Conservation (phyloP, 306 rosid genomes). For the Psophocarpus tetragonolobus region DNA sequence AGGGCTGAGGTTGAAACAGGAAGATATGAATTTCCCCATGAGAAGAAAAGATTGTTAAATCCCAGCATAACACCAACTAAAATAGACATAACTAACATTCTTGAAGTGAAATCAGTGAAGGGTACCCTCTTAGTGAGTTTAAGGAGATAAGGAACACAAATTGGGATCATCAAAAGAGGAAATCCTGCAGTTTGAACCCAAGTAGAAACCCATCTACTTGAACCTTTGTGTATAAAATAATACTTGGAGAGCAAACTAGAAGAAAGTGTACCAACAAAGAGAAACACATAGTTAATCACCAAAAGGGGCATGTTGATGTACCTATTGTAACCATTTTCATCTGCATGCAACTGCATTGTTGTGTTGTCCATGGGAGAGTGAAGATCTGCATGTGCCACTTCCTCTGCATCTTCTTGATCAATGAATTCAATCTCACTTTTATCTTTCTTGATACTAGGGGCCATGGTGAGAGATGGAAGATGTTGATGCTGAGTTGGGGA, state of each 20-base stretch:
- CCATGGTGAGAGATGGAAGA: constrained; percentile 10
- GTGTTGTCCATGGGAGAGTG: neutral
- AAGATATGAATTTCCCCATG: constrained; percentile 64
- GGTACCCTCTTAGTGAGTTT: constrained; percentile 50
- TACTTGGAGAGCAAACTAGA: constrained; percentile 66
- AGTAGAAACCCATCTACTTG: constrained; percentile 69
- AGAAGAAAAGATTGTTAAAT: constrained; percentile 63
- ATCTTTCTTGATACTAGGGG: neutral
- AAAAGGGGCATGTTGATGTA: constrained; percentile 45
- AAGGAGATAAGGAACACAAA: constrained; percentile 50
- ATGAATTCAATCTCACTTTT: constrained; percentile 18
- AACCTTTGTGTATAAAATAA: constrained; percentile 74
- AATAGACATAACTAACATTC: constrained; percentile 37
- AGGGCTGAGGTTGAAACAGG: constrained; percentile 79
- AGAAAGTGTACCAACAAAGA: constrained; percentile 66
- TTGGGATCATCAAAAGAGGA: constrained; percentile 59
- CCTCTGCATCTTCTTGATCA: constrained; percentile 16
- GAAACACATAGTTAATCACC: constrained; percentile 46
- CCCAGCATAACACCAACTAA: constrained; percentile 64
- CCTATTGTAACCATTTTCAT: constrained; percentile 36
- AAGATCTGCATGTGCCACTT: neutral
- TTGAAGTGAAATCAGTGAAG: constrained; percentile 51
- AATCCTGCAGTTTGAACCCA: constrained; percentile 74
- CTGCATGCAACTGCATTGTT: constrained; percentile 29
- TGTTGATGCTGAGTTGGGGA: neutral